phyloP scores from a whole-genome alignment of 139 green algal genomes.

The Chloropicon primus region DNA sequence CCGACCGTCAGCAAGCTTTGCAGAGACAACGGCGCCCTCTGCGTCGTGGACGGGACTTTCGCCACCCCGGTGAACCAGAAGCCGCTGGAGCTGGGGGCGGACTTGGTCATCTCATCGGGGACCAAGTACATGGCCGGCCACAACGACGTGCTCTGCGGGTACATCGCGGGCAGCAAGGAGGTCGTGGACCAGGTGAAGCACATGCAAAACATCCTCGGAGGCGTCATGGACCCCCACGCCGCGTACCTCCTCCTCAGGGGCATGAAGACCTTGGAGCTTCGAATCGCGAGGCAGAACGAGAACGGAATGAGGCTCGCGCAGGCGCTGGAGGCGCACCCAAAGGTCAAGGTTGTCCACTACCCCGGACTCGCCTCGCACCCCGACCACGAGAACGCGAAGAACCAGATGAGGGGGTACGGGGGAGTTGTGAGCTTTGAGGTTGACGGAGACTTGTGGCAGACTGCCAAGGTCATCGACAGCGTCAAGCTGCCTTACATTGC shows the following conservation, averaged over 20 bases:
- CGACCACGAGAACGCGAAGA: conserved; percentile 81
- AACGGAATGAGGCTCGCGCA: conserved; percentile 53
- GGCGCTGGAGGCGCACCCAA: conserved; percentile 74
- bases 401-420: conserved; percentile 87
- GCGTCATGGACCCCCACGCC: conserved; percentile 88
- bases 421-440: conserved; percentile 85
- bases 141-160: conserved; percentile 93
- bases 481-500: conserved; percentile 94
- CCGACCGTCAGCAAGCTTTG: conserved; percentile 37
- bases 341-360: conserved; percentile 60
- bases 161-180: conserved; percentile 61
- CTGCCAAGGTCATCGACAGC: conserved; percentile 81
- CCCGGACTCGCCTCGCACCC: conserved; percentile 75
- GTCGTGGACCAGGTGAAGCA: conserved; percentile 57
- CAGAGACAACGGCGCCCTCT: conserved; percentile 38
- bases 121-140: conserved; percentile 98
- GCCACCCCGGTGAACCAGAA: conserved; percentile 83
- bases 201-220: conserved; percentile 96
- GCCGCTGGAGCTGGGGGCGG: conserved; percentile 65
- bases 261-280: conserved; percentile 92
- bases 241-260: conserved; percentile 90
- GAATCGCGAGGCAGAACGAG: conserved; percentile 48
- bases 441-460: conserved; percentile 73
- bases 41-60: conserved; percentile 95
- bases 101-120: conserved; percentile 94